phyloP scores from a whole-genome alignment of 225 moss, liverwort and hornwort species.

The Polytrichum commune region DNA sequence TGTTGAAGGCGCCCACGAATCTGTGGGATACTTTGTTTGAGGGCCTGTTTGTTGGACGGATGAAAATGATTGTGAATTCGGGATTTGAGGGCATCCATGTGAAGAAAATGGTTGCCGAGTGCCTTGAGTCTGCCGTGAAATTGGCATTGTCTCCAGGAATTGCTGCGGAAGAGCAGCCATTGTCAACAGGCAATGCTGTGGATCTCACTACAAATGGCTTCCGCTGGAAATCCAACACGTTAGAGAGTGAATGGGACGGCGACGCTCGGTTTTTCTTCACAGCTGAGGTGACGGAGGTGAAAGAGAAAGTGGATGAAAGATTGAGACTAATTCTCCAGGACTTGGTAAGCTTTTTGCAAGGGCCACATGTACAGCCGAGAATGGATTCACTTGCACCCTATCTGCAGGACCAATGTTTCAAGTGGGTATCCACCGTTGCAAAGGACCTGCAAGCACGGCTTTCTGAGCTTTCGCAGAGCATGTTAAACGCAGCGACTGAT shows the following conservation, averaged over 20 bases:
- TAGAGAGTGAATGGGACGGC: slow-evolving; percentile 60
- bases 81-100: slow-evolving; percentile 55
- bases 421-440: slow-evolving; percentile 51
- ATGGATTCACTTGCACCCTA: slow-evolving; percentile 67
- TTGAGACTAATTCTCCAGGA: slow-evolving; percentile 70
- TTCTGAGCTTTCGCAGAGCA: slow-evolving; percentile 52
- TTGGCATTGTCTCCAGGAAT: slow-evolving; percentile 29
- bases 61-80: slow-evolving; percentile 63
- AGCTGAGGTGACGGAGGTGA: slow-evolving; percentile 68
- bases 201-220: slow-evolving; percentile 36
- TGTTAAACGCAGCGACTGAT: slow-evolving; percentile 36
- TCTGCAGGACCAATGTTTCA: slow-evolving; percentile 73
- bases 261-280: slow-evolving; percentile 60
- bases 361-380: slow-evolving; percentile 59
- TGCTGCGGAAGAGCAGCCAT: slow-evolving; percentile 17
- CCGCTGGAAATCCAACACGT: slow-evolving; percentile 58
- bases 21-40: slow-evolving; percentile 87
- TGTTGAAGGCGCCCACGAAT: slow-evolving; percentile 71
- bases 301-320: slow-evolving; percentile 70
- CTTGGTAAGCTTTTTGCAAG: slow-evolving; percentile 71
- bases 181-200: slow-evolving; percentile 18
- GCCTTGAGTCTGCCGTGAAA: slow-evolving; percentile 26
- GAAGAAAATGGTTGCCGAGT: slow-evolving; percentile 49
- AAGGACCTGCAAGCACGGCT: slow-evolving; percentile 53
- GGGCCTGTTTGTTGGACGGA: slow-evolving; percentile 64